Conservation (phyloP, 2,329 filamentous ascomycete species). For the Nannizziopsis arthrosporioides region DNA sequence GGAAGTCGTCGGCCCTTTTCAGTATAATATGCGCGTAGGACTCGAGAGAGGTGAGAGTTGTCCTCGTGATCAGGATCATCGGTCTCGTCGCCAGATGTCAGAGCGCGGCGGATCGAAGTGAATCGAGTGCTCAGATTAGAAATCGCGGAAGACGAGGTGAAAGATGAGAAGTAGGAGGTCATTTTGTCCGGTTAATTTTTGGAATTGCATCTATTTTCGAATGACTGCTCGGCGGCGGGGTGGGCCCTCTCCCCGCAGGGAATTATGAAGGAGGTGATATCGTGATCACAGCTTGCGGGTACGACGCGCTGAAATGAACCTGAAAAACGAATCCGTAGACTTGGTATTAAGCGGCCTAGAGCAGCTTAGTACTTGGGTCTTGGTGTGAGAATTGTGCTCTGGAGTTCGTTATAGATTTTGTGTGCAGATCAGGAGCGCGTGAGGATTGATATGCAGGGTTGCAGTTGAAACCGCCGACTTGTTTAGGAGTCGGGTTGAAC, state of each 20-base stretch:
- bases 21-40: slow-evolving; percentile 81
- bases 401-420: background rate
- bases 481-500: too few species aligned
- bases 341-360: too few species aligned
- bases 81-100: slow-evolving; percentile 31
- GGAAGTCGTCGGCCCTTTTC: slow-evolving; percentile 77
- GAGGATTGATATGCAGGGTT: background rate
- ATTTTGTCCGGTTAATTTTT: slow-evolving; percentile 36
- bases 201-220: background rate
- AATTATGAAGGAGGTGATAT: too few species aligned
- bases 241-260: too few species aligned
- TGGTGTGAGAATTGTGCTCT: too few species aligned
- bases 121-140: slow-evolving; percentile 46
- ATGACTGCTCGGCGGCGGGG: too few species aligned
- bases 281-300: too few species aligned
- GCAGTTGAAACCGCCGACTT: too few species aligned
- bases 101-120: slow-evolving; percentile 43
- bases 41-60: slow-evolving; percentile 88
- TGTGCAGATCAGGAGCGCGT: background rate
- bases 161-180: slow-evolving; percentile 70
- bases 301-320: too few species aligned
- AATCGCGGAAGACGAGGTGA: slow-evolving; percentile 36
- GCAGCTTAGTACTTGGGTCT: too few species aligned
- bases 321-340: too few species aligned
- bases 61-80: slow-evolving; percentile 50